Base-by-base conservation (phyloP, 2,329 filamentous ascomycete genomes). In the Penicillium sp. region DNA sequence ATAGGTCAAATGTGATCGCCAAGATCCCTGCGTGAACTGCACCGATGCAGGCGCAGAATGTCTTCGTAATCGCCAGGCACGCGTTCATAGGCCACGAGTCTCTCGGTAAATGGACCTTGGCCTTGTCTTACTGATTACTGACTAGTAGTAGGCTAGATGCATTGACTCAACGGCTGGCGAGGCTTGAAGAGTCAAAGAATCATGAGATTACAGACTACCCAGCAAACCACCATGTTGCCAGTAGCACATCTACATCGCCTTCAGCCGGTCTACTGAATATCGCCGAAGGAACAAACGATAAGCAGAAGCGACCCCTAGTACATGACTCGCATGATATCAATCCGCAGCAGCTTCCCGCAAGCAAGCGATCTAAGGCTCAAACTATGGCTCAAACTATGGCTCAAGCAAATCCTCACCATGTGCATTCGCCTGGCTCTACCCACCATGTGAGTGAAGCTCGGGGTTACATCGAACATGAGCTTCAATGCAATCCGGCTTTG, bases 11-110 rank as follows among this genome's bases (percentile, higher is more conserved):
- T 80, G 78, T 53, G 73, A 80, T 60, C 72, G 72, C 22, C 60
- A 56, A 11, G 61, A 65, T 4, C 78, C 78, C 1, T 81, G 78
- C 51, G 70, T 73, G 21, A 80, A 79, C 54, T 81, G 79, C 52
- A 53, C 66, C 32, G 79, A 76, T 50, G 67, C 76, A 11, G 57
- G 64, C 9, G 64, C 63, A 21, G 65, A 73, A 59, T 78, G 76
- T 57, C 41, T 42, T 45, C 62, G 62, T 21, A 57, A 53, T n/a
- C 62, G 62, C n/a, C 58, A 61, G 6, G 50, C 61, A 34, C 57
- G 61, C 29, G 41, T 64, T 10, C 61, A 63, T 45, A 56, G 62
- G 22, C 59, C 61, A 1, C 56, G 60, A 32, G 60, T 64, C 13
- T 64, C 61, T 41, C 60, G 61, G 62, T 64, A 45, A 6, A 40